Base-by-base conservation (phyloP, 441 rosid species). In the Kokia cookei region DNA sequence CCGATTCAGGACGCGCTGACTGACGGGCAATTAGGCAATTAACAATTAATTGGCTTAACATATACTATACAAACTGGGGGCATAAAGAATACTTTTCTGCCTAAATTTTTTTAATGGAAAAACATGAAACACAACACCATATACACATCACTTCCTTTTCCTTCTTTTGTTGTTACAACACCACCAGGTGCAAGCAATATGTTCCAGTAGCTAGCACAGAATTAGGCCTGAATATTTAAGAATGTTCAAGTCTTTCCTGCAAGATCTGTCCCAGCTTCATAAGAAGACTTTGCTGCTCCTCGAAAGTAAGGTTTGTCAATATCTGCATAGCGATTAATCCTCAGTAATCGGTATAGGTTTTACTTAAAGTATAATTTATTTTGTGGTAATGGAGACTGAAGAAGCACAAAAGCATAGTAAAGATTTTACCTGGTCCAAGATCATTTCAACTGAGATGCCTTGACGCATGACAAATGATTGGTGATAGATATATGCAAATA, bases 401-500 rank as follows among this genome's bases (percentile, higher is more conserved):
- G 32, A 22, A 62, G 37, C 5, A 35, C 14, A 9, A 32, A 37
- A 64, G 35, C 53, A 22, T 48, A 5, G 5, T 15, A 22, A 15
- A 40, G 66, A 51, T 24, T 73, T 86, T 48, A 53, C 98, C 97
- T 81, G 91, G 67, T 90, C 89, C 77, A 92, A 77, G 72, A 94
- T 84, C 83, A 81, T 88, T 77, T 92, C 98, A 14, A 89, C 87
- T 1, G 92, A 76, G 69, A 82, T 76, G 79, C 76, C 83, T 75
- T 83, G 83, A 42, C 90, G 80, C 76, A 81, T 84, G 24, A 92
- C 78, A 78, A 94, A 94, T 3, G 97, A 91, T 75, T 94, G 97
- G 74, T 92, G 93, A 76, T 90, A 94, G 77, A 94, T 90, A 78
- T 88, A 94, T 32, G 97, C 93, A 78, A 92, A 94, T 60, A 92